Evolutionary conservation across 2,329 filamentous ascomycete genomes (phyloP), one percentile per base, ranked within the genome.

Genomic region (Diaporthe humulicola): DNA sequence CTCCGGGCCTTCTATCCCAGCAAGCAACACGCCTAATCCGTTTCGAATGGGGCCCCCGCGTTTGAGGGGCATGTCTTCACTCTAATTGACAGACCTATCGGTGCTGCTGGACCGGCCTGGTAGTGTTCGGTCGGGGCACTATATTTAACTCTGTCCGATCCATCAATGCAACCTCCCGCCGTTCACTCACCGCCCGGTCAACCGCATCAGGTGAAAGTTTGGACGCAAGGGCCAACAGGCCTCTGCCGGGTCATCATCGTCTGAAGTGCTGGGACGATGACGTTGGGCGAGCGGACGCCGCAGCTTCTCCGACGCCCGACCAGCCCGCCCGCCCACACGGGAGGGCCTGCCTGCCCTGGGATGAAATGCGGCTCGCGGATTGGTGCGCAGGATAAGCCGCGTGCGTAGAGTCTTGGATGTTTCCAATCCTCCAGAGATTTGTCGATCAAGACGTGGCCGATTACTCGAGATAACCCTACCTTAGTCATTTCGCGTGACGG

Each of bases 231-330:
- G 5, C 61, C 61, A 66, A 66, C 42, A 50, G 19, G 19, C 48
- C 19, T 8, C 42, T 12, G 19, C 30, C 17, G 30, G 30, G 30
- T 6, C 10, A 25, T 67, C 45, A 52, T 38, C 61, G 30, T 50
- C 61, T 67, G 61, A 67, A 67, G 61, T 50, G 38, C 30, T 50
- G 30, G 45, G 45, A 67, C 45, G 45, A 67, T 52, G 61, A 67
- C 61, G 61, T 50, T 50, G 14, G 45, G 61, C 22, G 10, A 3
- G 17, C 30, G 61, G 61, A 25, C 28, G 28, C 40, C 7, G 28
- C 42, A 22, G 17, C 25, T 36, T 36, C 40, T 66, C 42, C 42
- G 60, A 33, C 2, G 52, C 45, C 22, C 22, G 1, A n/a, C 45
- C 22, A 5, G 10, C 45, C 38, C 30, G 36, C 19, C 40, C 25